Evolutionary conservation across 768 basidiomycete species (phyloP), one percentile per base, ranked within the genome.

Genomic region (Lactarius indigo): DNA sequence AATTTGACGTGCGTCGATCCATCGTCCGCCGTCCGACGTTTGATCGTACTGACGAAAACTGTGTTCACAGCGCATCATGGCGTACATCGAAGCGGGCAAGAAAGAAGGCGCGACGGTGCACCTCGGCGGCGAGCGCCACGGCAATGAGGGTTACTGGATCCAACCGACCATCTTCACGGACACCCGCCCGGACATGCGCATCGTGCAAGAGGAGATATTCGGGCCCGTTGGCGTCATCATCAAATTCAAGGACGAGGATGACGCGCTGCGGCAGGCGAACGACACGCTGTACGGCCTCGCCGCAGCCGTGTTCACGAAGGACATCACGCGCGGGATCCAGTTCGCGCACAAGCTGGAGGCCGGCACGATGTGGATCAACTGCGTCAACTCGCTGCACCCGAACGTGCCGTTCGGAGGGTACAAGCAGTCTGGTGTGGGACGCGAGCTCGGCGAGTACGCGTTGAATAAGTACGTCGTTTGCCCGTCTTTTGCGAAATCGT

Each of bases 251-350:
- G 72, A 77, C 59, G 86, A 85, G 68, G 82, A 84, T 70, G 86
- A 91, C 64, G 87, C 87, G 44, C 77, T 92, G 70, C 76, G 75
- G 57, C 82, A 85, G 73, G 96, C 94, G 31, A 99, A 99, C 77
- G 89, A 96, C 74, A 89, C 91, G 0, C 73, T 79, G 59, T 96
- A 95, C 76, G 96, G 96, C 65, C 85, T 97, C 55, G 94, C 93
- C 17, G 87, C 91, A 2, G 90, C 90, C 9, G 87, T 98, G 61
- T 97, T 95, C 82, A 87, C 90, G 41, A 81, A 85, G 73, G 83
- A 96, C 76, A 77, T 96, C 79, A 85, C 83, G 70, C 83, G 89
- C 31, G 93, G 91, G 0, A 77, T 96, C 62, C 78, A 79, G 65
- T 85, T 87, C 2, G 90, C 92, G 9, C 87, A 92, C 74, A 81